Evolutionary conservation across 2,329 filamentous ascomycete genomes (phyloP).

Genomic region (Blastomyces gilchristii): DNA sequence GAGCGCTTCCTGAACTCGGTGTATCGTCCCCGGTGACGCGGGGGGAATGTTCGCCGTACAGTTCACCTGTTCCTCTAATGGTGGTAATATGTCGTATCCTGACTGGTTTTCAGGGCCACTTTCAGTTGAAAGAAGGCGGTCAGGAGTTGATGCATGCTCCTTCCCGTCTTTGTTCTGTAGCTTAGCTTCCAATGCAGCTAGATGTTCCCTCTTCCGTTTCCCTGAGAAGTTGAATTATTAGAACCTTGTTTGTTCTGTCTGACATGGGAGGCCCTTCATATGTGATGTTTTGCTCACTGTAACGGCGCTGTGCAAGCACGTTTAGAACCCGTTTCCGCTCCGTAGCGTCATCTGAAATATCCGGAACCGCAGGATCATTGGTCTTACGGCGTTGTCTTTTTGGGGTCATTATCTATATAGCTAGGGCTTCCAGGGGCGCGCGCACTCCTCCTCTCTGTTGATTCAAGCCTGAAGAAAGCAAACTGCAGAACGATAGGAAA

Average conservation of each 20-base stretch:
- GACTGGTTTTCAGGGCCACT: not conserved
- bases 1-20: conserved; percentile 5
- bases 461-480: not conserved
- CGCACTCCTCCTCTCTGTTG: not conserved
- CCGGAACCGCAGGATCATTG: conserved; percentile 33
- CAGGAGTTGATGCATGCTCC: not conserved
- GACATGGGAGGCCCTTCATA: not conserved
- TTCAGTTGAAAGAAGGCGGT: not conserved
- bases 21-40: not conserved
- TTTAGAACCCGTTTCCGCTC: conserved; percentile 47
- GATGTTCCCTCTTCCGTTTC: conserved; percentile 21
- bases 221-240: conserved; percentile 10
- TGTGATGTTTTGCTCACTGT: conserved; percentile 28
- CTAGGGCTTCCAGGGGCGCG: not conserved
- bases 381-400: conserved; percentile 16
- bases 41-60: not conserved
- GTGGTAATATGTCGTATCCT: not conserved
- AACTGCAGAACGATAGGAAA: not conserved
- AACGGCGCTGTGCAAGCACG: conserved; percentile 45
- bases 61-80: not conserved
- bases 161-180: not conserved
- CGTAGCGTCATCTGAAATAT: conserved; percentile 42
- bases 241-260: not conserved
- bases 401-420: not conserved
- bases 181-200: conserved; percentile 21